phyloP scores from a whole-genome alignment of 257 asterid genomes.

The Anisodus acutangulus region DNA sequence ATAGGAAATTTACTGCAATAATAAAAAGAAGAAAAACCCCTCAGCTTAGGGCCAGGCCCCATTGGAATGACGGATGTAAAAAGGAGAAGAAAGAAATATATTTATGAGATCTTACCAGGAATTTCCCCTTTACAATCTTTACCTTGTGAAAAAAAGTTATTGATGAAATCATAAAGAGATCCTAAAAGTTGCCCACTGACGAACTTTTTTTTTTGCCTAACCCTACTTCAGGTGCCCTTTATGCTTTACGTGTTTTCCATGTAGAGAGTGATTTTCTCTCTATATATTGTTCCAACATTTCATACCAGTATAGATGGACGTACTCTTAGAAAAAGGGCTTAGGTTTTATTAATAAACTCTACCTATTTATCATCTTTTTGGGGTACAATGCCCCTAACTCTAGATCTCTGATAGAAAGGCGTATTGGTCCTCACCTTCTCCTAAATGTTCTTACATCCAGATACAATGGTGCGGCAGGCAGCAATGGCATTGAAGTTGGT shows the following conservation, averaged over 20 bases:
- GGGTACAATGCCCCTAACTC: not conserved
- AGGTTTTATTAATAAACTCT: not conserved
- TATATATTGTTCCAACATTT: not conserved
- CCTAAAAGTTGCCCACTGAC: not conserved
- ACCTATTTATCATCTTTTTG: not conserved
- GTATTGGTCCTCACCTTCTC: conserved; percentile 23
- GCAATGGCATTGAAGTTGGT: conserved; percentile 80
- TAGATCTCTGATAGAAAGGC: not conserved
- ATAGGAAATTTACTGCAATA: not conserved
- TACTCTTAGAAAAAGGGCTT: not conserved
- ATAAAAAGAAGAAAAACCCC: not conserved
- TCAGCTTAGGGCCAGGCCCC: not conserved
- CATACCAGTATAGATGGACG: not conserved
- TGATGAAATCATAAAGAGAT: not conserved
- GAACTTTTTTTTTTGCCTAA: not conserved
- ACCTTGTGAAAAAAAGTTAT: not conserved
- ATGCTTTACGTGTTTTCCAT: not conserved
- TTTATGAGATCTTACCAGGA: not conserved
- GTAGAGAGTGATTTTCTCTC: conserved; percentile 24
- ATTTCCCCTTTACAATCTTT: conserved; percentile 16
- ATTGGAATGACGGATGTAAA: not conserved
- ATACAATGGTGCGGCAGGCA: conserved; percentile 80
- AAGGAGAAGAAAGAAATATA: not conserved
- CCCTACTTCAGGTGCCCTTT: conserved; percentile 13
- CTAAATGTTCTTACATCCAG: conserved; percentile 45